A percentile compares a stretch with the other conserved stretches of the same genome.
Conservation (phyloP, 441 rosid genomes). For the Adansonia rubrostipa region DNA sequence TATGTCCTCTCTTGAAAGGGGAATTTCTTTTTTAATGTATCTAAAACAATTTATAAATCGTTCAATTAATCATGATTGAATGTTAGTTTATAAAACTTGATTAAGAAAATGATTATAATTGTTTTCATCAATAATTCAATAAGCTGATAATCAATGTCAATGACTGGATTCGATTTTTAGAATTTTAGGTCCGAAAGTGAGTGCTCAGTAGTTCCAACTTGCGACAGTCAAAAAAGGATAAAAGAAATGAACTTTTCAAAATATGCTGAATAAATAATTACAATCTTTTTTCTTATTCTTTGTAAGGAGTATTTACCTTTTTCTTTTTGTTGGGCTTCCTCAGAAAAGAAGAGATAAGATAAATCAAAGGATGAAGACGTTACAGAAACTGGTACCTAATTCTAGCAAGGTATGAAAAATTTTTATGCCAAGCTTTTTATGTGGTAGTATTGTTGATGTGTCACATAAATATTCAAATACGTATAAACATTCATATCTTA, state of each 20-base stretch:
- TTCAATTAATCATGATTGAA: constrained; percentile 25
- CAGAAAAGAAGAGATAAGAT: constrained; percentile 97
- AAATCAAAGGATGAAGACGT: constrained; percentile 93
- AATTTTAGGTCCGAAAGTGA: neutral
- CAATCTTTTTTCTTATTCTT: neutral
- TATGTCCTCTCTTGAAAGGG: constrained; percentile 33
- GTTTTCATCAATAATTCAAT: neutral
- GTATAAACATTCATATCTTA: too few relatives aligned
- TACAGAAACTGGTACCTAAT: constrained; percentile 95
- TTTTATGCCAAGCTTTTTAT: neutral
- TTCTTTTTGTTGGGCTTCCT: neutral
- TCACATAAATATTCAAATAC: too few relatives aligned
- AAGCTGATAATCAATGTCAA: neutral
- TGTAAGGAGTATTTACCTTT: neutral
- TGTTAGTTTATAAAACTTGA: neutral
- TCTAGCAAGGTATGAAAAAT: constrained; percentile 78
- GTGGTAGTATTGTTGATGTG: neutral
- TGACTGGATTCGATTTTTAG: neutral
- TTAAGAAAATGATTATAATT: neutral
- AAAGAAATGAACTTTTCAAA: neutral
- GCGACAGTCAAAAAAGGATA: neutral
- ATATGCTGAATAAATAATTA: neutral
- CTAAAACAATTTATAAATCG: neutral
- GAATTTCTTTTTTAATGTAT: neutral
- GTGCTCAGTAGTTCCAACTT: neutral